Conservation (phyloP, 768 basidiomycete species). For the Suillus hirtellus region DNA sequence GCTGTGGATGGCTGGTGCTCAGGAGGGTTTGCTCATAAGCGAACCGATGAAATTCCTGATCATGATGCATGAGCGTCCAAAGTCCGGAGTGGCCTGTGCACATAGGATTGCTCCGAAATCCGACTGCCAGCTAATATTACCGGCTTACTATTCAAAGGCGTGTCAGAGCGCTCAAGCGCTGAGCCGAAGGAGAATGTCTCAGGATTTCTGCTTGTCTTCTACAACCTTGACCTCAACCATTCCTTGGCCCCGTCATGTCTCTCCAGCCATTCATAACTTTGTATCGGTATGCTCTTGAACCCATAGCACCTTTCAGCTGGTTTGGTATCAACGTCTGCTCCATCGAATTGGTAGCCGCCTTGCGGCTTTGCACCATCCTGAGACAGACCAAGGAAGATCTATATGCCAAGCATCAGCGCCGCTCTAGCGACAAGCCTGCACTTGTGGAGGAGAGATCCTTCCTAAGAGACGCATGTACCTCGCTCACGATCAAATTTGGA, state of each 20-base stretch:
- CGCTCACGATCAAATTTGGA: constrained; percentile 71
- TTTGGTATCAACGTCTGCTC: constrained; percentile 59
- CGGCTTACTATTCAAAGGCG: not conserved
- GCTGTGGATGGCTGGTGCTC: not conserved
- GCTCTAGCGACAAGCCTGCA: constrained; percentile 32
- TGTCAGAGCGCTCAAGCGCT: not conserved
- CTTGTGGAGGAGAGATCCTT: constrained; percentile 55
- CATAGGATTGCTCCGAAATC: not conserved
- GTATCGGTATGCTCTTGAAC: constrained; percentile 54
- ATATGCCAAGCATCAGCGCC: constrained; percentile 42
- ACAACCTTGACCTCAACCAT: not conserved
- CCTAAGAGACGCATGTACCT: constrained; percentile 54
- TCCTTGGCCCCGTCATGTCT: constrained; percentile 27
- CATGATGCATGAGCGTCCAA: too few relatives aligned
- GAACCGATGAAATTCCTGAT: not conserved
- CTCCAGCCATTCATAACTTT: constrained; percentile 45
- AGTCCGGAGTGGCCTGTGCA: not conserved
- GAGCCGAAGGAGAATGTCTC: not conserved
- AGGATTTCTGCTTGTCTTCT: not conserved
- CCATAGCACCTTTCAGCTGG: constrained; percentile 68
- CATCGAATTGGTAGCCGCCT: constrained; percentile 67
- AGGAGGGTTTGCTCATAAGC: not conserved
- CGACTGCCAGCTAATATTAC: not conserved
- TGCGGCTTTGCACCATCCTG: constrained; percentile 68
- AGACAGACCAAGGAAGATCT: constrained; percentile 63